phyloP scores from a whole-genome alignment of 1,284 basidiomycete species.

The Papiliotrema laurentii region DNA sequence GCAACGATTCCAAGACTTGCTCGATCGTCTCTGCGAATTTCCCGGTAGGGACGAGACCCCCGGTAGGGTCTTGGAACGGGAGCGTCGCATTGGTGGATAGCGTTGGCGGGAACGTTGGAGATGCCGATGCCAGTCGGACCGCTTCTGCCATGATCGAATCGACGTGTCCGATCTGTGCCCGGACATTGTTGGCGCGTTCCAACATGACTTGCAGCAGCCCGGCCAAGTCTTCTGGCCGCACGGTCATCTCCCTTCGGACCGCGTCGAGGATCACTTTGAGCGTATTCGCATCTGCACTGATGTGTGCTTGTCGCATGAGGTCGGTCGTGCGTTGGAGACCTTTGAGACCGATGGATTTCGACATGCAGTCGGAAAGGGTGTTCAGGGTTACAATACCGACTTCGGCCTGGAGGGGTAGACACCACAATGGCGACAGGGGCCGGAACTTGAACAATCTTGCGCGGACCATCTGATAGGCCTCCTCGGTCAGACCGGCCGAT shows the following conservation, averaged over 20 bases:
- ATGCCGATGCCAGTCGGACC: slow-evolving; percentile 5
- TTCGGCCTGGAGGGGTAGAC: slow-evolving; percentile 6
- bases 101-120: too few relatives aligned
- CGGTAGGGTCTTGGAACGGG: slow-evolving; percentile 2
- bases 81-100: not conserved
- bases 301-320: slow-evolving; percentile 13
- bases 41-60: slow-evolving; percentile 1
- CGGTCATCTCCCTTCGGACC: slow-evolving; percentile 10
- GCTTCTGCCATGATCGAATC: slow-evolving; percentile 16
- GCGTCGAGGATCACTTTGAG: slow-evolving; percentile 26
- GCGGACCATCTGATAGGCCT: not conserved
- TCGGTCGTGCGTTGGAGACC: slow-evolving; percentile 9
- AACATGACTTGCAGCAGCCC: slow-evolving; percentile 19
- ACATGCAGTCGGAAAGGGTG: slow-evolving; percentile 10
- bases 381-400: slow-evolving; percentile 20
- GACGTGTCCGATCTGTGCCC: slow-evolving; percentile 22
- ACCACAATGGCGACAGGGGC: not conserved
- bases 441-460: not conserved
- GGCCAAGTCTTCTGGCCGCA: slow-evolving; percentile 20
- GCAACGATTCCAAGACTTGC: slow-evolving; percentile 1
- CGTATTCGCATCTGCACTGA: slow-evolving; percentile 27
- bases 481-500: not conserved
- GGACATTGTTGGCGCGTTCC: slow-evolving; percentile 8
- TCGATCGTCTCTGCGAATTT: slow-evolving; percentile 1
- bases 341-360: slow-evolving; percentile 4